Evolutionary conservation across 2,329 filamentous ascomycete species (phyloP).

Genomic region (Colletotrichum viniferum): DNA sequence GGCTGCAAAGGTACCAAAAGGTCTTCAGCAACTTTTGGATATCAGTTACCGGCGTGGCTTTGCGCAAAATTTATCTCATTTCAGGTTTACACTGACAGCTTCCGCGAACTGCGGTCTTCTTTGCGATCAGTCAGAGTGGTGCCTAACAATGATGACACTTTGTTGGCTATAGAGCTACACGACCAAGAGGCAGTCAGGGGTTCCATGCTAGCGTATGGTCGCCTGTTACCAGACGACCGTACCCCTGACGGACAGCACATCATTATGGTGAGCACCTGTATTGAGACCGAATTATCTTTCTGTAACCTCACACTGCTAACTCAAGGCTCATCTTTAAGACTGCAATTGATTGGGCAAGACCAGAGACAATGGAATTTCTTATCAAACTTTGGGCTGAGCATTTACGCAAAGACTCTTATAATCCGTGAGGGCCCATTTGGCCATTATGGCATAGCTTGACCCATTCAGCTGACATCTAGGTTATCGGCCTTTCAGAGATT

Average conservation of each 20-base stretch:
- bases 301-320: not conserved
- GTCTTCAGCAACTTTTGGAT: not conserved
- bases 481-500: not conserved
- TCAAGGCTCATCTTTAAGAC: not conserved
- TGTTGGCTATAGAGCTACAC: too few relatives aligned
- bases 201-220: not conserved
- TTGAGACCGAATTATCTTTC: too few relatives aligned
- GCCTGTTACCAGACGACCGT: not conserved
- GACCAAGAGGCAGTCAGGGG: not conserved
- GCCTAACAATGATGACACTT: too few relatives aligned
- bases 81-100: not conserved
- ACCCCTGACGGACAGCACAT: accelerated
- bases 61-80: not conserved
- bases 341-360: accelerated
- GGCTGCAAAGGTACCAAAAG: not conserved
- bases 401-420: not conserved
- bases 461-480: not conserved
- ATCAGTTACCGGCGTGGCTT: not conserved
- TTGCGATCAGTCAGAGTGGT: not conserved
- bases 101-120: not conserved
- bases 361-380: accelerated
- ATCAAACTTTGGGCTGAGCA: not conserved
- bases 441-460: too few relatives aligned
- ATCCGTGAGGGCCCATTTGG: not conserved
- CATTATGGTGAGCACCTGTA: not conserved